phyloP scores from a whole-genome alignment of 192 early-diverging fungal genomes.

The Geranomyces michiganensis region DNA sequence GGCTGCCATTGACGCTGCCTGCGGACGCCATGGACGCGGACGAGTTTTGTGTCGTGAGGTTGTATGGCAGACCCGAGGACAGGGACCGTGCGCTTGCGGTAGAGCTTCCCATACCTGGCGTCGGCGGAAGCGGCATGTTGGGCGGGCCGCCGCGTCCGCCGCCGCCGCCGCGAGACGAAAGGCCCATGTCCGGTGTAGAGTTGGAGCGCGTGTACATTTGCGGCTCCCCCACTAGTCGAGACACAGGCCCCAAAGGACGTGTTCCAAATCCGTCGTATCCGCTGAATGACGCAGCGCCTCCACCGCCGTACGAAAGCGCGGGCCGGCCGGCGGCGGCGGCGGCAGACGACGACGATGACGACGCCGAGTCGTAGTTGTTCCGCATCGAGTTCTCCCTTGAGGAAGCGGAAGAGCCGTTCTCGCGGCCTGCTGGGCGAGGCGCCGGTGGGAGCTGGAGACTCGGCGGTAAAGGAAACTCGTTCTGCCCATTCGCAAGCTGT shows the following conservation, averaged over 20 bases:
- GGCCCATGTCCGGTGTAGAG: conserved; percentile 6
- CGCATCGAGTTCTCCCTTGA: too few relatives aligned
- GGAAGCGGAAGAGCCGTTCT: too few relatives aligned
- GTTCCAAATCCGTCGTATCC: conserved; percentile 4
- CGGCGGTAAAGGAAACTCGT: too few relatives aligned
- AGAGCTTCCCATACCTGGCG: conserved; percentile 68
- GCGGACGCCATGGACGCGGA: too few relatives aligned
- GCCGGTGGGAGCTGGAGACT: too few relatives aligned
- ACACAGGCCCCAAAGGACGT: not conserved
- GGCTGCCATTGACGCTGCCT: too few relatives aligned
- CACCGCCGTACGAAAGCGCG: not conserved
- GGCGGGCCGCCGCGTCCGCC: conserved; percentile 10
- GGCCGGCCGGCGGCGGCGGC: not conserved
- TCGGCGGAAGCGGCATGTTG: conserved; percentile 21
- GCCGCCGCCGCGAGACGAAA: too few relatives aligned
- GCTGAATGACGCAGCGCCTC: not conserved
- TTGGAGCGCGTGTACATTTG: conserved; percentile 5
- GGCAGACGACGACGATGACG: not conserved
- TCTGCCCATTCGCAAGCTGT: not conserved
- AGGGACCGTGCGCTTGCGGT: conserved; percentile 35
- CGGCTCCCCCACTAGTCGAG: not conserved
- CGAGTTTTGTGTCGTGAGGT: too few relatives aligned
- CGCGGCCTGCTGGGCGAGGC: too few relatives aligned
- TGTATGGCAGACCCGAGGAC: conserved; percentile 45
- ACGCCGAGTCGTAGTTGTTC: too few relatives aligned